Conservation (phyloP, 345 rosid genomes). For the Salix purpurea region DNA sequence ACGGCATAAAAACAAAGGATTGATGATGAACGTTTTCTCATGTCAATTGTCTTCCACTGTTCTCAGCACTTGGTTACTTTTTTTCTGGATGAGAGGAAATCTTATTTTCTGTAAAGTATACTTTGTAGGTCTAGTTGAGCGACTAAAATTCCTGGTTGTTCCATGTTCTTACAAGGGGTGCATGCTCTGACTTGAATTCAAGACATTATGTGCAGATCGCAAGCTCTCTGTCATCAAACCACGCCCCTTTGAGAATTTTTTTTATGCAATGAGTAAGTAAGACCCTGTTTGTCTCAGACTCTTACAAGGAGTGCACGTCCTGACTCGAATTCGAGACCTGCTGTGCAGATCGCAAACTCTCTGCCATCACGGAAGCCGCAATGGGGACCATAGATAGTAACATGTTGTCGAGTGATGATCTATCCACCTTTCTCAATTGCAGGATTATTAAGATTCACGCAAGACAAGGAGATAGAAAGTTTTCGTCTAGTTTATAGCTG, state of each 20-base stretch:
- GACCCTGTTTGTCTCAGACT: rapidly evolving
- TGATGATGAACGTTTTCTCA: background rate
- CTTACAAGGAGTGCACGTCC: too few relatives aligned
- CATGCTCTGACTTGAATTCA: too few relatives aligned
- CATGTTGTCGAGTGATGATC: background rate
- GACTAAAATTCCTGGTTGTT: rapidly evolving
- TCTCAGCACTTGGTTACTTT: background rate
- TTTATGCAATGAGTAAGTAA: too few relatives aligned
- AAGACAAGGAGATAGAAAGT: background rate
- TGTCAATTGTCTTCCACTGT: background rate
- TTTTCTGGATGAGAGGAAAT: too few relatives aligned
- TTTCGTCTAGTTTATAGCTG: background rate
- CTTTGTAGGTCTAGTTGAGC: too few relatives aligned
- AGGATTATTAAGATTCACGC: background rate
- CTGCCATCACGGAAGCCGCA: too few relatives aligned
- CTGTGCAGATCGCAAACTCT: too few relatives aligned
- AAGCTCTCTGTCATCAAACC: too few relatives aligned
- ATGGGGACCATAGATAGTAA: background rate
- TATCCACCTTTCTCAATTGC: background rate
- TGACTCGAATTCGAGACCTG: too few relatives aligned
- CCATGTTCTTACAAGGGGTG: too few relatives aligned
- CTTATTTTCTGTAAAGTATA: rapidly evolving
- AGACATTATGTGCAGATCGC: too few relatives aligned
- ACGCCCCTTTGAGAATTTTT: rapidly evolving
- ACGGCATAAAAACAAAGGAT: background rate